These are phyloP conservation scores for Rhodocollybia butyracea DNA, from an alignment of 768 basidiomycete genomes.

Conservation along the genomic window DNA sequence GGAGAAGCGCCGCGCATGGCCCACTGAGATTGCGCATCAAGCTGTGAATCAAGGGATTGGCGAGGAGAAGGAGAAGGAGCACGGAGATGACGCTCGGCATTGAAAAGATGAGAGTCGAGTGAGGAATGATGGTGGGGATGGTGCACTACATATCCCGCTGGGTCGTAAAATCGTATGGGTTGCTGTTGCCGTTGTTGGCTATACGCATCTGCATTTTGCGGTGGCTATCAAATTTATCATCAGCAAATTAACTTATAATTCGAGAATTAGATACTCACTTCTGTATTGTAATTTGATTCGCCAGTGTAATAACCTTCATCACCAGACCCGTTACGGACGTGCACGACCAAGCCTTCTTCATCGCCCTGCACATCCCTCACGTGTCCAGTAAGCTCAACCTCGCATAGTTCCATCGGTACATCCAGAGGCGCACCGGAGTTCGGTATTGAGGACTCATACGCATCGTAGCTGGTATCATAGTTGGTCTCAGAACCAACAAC, in stretches of 20 bases:
- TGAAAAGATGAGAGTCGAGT: not conserved
- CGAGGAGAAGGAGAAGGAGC: slow-evolving; percentile 1
- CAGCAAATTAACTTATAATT: not conserved
- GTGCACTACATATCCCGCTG: not conserved
- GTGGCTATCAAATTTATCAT: not conserved
- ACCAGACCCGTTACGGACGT: slow-evolving; percentile 5
- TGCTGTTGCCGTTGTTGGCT: not conserved
- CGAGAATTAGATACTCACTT: not conserved
- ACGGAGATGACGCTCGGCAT: not conserved
- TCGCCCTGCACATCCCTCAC: slow-evolving; percentile 56
- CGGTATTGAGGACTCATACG: not conserved
- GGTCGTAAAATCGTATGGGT: not conserved
- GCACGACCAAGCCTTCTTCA: slow-evolving; percentile 48
- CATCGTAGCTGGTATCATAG: not conserved
- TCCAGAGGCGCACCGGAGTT: slow-evolving; percentile 19
- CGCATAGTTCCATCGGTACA: slow-evolving; percentile 45
- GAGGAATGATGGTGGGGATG: slow-evolving; percentile 3
- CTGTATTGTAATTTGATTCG: not conserved
- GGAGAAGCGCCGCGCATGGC: slow-evolving; percentile 35
- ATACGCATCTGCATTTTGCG: not conserved
- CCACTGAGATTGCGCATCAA: slow-evolving; percentile 36
- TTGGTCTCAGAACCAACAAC: not conserved
- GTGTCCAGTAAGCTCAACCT: slow-evolving; percentile 55
- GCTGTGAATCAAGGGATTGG: slow-evolving; percentile 4
- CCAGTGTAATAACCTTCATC: slow-evolving; percentile 1